Evolutionary conservation across 1,139 yeast genomes (phyloP), one percentile per base, ranked within the genome.

Genomic region (Torulaspora globosa): DNA sequence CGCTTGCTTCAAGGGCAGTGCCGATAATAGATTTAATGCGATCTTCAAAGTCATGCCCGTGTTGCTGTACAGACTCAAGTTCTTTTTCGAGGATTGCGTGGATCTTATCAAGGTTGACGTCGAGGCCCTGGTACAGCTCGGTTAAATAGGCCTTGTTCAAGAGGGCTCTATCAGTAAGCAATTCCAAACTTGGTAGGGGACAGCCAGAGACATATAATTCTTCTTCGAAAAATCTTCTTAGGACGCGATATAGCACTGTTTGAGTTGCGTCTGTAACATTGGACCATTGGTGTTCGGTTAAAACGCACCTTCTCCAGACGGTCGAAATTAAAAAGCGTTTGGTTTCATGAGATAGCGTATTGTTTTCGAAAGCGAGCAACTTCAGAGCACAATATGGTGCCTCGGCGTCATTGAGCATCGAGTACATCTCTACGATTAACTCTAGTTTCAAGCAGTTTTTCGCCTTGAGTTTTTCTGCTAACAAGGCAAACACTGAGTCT

Each of bases 271-370:
- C 65, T n/a, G 69, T 64, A 18, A 79, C 60, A 11, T 62, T 58
- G 5, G 60, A 50, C 86, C 88, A 82, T 54, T 80, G 77, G 53
- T 80, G 83, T 1, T 76, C 72, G 15, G 31, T 19, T n/a, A 79
- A 57, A 8, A 84, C 67, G 39, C 84, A 70, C 49, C 92, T 71
- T 56, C 80, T 70, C 92, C 94, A 84, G 1, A 83, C 68, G 12
- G 73, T 59, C 12, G 66, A 65, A 41, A 67, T 69, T 40, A 60
- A 41, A 23, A 54, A 51, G 27, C 68, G 65, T 11, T 66, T 52
- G 1, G 49, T 47, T 34, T 67, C 70, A 31, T 62, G 66, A n/a
- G 57, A 55, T 12, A 60, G 51, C 3, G 63, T 51, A 12, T 62
- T 58, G 30, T 60, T 55, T 7, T 68, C 62, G 26, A 68, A 50